These are phyloP conservation scores for Yamadazyma triangularis DNA, from an alignment of 1,139 yeast species.

Conservation along the genomic window DNA sequence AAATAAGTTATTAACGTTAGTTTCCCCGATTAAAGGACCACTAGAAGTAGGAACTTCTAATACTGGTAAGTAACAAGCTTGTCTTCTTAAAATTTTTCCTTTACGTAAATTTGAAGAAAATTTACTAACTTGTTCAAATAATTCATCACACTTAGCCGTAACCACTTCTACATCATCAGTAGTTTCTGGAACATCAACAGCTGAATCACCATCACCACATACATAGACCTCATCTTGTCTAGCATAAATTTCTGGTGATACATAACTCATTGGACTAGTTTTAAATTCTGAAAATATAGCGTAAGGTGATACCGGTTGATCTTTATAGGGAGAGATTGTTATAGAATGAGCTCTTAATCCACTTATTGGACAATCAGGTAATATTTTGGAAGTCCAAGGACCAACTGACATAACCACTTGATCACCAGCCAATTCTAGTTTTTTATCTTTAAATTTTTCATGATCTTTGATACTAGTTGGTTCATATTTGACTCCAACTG, in stretches of 20 bases:
- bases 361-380: constrained; percentile 89
- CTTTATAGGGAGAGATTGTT: constrained; percentile 75
- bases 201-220: constrained; percentile 95
- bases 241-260: constrained; percentile 92
- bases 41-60: constrained; percentile 86
- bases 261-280: constrained; percentile 58
- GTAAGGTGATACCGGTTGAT: constrained; percentile 75
- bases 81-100: constrained; percentile 78
- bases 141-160: constrained; percentile 80
- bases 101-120: constrained; percentile 65
- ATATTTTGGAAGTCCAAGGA: constrained; percentile 90
- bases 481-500: constrained; percentile 60
- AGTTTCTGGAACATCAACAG: constrained; percentile 87
- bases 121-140: constrained; percentile 77
- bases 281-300: constrained; percentile 92
- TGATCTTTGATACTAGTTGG: constrained; percentile 51
- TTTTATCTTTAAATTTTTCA: constrained; percentile 16
- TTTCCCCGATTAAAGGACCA: constrained; percentile 92
- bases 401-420: constrained; percentile 85
- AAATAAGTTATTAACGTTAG: constrained; percentile 73
- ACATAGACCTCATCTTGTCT: constrained; percentile 94
- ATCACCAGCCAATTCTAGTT: constrained; percentile 54
- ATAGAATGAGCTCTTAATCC: constrained; percentile 94
- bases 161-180: constrained; percentile 92
- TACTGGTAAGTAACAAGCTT: constrained; percentile 95